Percentiles rank a stretch among this genome's conserved stretches.
These are phyloP conservation scores for Suillus cothurnatus DNA, from an alignment of 768 basidiomycete species.

Conservation along the genomic window DNA sequence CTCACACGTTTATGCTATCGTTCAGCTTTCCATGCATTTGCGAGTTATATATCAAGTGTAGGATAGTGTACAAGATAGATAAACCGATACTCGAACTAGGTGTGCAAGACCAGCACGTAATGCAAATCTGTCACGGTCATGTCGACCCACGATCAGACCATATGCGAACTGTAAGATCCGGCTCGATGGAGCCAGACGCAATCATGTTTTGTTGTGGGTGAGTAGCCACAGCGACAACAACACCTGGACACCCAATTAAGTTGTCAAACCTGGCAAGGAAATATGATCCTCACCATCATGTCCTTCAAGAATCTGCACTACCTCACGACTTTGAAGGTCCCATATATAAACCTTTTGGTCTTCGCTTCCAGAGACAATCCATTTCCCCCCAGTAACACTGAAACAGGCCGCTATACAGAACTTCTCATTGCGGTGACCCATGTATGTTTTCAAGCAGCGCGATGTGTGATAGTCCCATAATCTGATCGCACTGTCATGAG, in stretches of 20 bases:
- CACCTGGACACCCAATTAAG: constrained; percentile 7
- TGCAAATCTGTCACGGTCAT: constrained; percentile 7
- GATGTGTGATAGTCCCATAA: constrained; percentile 95
- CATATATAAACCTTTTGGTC: constrained; percentile 89
- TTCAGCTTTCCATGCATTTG: constrained; percentile 15
- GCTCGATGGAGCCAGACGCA: constrained; percentile 84
- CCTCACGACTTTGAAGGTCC: constrained; percentile 87
- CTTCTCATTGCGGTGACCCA: constrained; percentile 78
- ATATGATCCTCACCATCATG: constrained; percentile 58
- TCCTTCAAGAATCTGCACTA: constrained; percentile 78
- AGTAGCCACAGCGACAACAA: constrained; percentile 37
- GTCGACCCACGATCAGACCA: constrained; percentile 62
- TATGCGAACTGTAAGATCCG: constrained; percentile 79
- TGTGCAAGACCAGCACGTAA: background rate
- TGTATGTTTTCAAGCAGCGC: constrained; percentile 88
- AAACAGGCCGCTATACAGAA: constrained; percentile 87
- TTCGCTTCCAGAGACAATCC: constrained; percentile 92
- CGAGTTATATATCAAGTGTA: constrained; percentile 5
- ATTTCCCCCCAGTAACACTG: constrained; percentile 82
- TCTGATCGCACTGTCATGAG: constrained; percentile 90
- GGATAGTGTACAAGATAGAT: constrained; percentile 12
- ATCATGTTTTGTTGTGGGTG: constrained; percentile 88
- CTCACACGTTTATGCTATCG: background rate
- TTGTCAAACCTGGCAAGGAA: background rate
- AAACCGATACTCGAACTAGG: constrained; percentile 13